These are phyloP conservation scores for Thalassiosira hispida DNA, from an alignment of 352 stramenopile genomes.

Conservation along the genomic window DNA sequence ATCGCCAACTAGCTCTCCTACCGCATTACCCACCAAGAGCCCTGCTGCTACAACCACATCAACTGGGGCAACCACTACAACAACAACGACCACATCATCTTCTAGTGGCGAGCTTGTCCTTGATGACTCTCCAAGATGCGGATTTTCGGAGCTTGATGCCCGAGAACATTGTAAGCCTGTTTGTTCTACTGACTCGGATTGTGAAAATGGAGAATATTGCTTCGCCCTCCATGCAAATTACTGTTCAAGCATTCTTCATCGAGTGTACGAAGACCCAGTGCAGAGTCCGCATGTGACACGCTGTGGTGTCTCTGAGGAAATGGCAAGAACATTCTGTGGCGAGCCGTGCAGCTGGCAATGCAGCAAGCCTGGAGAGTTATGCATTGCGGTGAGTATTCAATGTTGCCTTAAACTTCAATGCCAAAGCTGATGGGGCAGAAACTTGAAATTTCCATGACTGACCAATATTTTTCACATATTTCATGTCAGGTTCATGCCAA, in stretches of 20 bases:
- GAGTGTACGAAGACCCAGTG: constrained; percentile 33
- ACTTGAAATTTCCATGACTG: background rate
- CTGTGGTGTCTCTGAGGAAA: constrained; percentile 42
- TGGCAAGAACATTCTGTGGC: constrained; percentile 52
- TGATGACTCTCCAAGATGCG: constrained; percentile 32
- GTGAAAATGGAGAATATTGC: constrained; percentile 45
- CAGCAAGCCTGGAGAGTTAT: constrained; percentile 35
- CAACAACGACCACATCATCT: constrained; percentile 17
- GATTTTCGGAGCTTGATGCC: constrained; percentile 48
- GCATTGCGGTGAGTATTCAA: constrained; percentile 25
- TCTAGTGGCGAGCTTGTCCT: constrained; percentile 27
- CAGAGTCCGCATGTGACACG: constrained; percentile 23
- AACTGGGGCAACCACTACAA: constrained; percentile 9
- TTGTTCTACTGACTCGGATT: constrained; percentile 40
- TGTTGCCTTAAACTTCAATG: constrained; percentile 5
- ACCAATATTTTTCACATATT: background rate
- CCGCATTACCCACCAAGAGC: constrained; percentile 7
- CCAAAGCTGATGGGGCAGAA: constrained; percentile 6
- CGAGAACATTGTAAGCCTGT: constrained; percentile 42
- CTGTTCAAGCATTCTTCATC: constrained; percentile 48
- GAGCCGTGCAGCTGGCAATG: constrained; percentile 53
- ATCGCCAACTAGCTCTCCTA: background rate
- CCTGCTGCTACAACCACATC: constrained; percentile 9
- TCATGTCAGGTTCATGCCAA: constrained; percentile 23
- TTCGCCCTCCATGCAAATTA: constrained; percentile 57